Conservation (phyloP, 805 yeast genomes). For the Lachancea cidri region DNA sequence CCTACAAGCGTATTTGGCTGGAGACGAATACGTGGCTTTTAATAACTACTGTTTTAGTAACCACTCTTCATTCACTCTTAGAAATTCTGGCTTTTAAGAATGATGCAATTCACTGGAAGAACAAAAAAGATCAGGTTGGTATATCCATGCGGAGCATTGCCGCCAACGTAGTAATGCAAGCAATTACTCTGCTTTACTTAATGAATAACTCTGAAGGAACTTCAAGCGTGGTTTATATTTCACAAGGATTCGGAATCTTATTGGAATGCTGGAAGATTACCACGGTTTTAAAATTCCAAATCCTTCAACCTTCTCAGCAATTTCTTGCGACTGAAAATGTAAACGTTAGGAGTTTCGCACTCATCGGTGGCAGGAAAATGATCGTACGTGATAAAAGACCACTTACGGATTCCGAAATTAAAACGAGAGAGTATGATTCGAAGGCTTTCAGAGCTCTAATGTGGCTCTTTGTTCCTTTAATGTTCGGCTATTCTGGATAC, state of each 20-base stretch:
- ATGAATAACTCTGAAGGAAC: too few species aligned
- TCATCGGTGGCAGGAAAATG: neutral
- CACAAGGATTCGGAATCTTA: neutral
- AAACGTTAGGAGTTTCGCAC: neutral
- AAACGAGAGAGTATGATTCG: slow-evolving; percentile 38
- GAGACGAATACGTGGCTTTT: too few species aligned
- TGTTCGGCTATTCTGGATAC: slow-evolving; percentile 35
- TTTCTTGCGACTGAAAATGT: neutral
- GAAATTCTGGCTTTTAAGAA: too few species aligned
- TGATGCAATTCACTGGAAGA: too few species aligned
- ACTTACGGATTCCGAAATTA: slow-evolving; percentile 34
- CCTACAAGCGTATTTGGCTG: too few species aligned
- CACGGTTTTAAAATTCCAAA: neutral
- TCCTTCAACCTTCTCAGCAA: neutral
- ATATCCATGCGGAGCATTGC: too few species aligned
- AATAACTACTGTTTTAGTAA: too few species aligned
- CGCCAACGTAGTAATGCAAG: too few species aligned
- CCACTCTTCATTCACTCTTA: too few species aligned
- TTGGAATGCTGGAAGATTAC: neutral
- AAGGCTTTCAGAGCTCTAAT: slow-evolving; percentile 37
- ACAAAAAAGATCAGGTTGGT: too few species aligned
- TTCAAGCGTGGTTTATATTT: too few species aligned
- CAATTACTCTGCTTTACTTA: too few species aligned
- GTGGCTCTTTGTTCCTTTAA: slow-evolving; percentile 34
- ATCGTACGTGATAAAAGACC: slow-evolving; percentile 31